phyloP scores from a whole-genome alignment of 495 filamentous ascomycete genomes.

The Lasiosphaeriaceae sp. region DNA sequence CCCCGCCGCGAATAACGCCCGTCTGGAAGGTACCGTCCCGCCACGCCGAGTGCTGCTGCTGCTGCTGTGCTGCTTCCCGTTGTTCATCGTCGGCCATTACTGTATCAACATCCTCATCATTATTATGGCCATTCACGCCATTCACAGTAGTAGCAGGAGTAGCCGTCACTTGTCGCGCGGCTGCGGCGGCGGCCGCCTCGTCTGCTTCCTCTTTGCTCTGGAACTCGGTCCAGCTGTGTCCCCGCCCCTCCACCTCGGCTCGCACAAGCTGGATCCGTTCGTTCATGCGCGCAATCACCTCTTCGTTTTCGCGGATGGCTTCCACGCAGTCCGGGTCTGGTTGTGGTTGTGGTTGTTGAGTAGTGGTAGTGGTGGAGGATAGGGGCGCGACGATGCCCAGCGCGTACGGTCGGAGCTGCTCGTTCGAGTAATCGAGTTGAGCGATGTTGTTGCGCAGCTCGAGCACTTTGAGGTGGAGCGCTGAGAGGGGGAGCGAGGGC shows the following conservation, averaged over 20 bases:
- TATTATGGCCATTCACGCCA: constrained; percentile 6
- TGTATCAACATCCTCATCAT: constrained; percentile 7
- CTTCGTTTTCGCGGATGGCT: constrained; percentile 70
- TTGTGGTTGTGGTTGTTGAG: constrained; percentile 31
- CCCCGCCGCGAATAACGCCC: constrained; percentile 39
- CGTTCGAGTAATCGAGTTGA: constrained; percentile 77
- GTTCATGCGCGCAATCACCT: constrained; percentile 68
- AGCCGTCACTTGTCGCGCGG: neutral
- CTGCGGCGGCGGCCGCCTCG: constrained; percentile 13
- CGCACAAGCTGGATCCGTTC: constrained; percentile 65
- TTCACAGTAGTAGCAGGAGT: too few relatives aligned
- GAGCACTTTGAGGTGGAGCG: constrained; percentile 72
- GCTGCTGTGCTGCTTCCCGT: too few relatives aligned
- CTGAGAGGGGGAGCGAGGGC: constrained; percentile 62
- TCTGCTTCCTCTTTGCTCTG: constrained; percentile 35
- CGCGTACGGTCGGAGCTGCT: constrained; percentile 62
- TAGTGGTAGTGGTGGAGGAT: constrained; percentile 12
- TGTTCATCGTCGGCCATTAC: too few relatives aligned
- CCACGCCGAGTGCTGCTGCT: constrained; percentile 32
- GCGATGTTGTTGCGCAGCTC: constrained; percentile 80
- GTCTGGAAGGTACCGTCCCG: constrained; percentile 54
- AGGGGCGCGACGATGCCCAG: constrained; percentile 27
- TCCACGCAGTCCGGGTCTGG: constrained; percentile 65
- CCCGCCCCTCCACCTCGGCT: constrained; percentile 71
- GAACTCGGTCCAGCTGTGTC: constrained; percentile 64